Percentiles rank a stretch among this genome's conserved stretches.
Conservation (phyloP, 331 rosid species). For the Pyrus hybrid region DNA sequence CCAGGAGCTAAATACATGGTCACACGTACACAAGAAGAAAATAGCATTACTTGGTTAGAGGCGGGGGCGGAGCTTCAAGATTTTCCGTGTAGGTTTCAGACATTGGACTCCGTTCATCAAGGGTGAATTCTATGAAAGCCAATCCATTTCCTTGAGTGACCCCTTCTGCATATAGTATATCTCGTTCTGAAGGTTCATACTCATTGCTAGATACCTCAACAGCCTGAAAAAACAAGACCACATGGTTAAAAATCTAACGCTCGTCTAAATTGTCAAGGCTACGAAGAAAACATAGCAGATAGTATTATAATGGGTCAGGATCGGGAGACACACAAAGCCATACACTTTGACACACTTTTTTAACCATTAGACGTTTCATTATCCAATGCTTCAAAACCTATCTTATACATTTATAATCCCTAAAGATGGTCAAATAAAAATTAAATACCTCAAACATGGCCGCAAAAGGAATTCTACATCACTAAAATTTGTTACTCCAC, state of each 20-base stretch:
- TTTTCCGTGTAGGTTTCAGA: slow-evolving; percentile 73
- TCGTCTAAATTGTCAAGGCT: not conserved
- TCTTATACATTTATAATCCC: too few relatives aligned
- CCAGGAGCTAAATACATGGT: not conserved
- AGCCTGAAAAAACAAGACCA: slow-evolving; percentile 47
- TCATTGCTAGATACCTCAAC: slow-evolving; percentile 96
- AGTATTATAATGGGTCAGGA: too few relatives aligned
- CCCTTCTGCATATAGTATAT: slow-evolving; percentile 94
- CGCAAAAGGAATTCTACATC: not conserved
- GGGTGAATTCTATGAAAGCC: slow-evolving; percentile 92
- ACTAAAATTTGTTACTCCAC: not conserved
- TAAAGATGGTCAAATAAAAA: not conserved
- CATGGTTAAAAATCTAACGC: not conserved
- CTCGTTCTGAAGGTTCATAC: slow-evolving; percentile 92
- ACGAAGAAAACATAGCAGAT: not conserved
- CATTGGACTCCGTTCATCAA: slow-evolving; percentile 85
- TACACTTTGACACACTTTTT: too few relatives aligned
- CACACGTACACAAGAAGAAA: not conserved
- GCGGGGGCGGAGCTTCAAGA: slow-evolving; percentile 66
- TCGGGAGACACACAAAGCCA: too few relatives aligned
- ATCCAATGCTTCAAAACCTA: too few relatives aligned
- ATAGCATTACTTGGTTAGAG: slow-evolving; percentile 58
- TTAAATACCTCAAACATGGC: not conserved
- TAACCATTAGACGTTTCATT: too few relatives aligned
- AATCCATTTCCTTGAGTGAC: slow-evolving; percentile 95